These are phyloP conservation scores for Orobanche coerulescens DNA, from an alignment of 257 asterid species.

Conservation along the genomic window DNA sequence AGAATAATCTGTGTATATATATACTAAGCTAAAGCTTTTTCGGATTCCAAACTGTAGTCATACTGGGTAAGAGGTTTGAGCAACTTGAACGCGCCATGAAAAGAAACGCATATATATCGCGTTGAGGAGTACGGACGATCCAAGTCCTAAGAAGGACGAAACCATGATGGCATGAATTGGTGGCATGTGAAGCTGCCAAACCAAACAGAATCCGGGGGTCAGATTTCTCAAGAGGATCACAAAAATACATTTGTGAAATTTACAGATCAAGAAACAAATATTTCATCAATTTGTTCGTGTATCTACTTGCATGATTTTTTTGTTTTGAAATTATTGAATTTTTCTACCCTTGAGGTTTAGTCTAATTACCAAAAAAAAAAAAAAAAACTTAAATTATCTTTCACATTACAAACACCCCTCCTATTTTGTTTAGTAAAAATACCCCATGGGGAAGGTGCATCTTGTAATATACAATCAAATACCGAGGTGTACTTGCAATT, in stretches of 20 bases:
- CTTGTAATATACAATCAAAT: neutral
- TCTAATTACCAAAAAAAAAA: too few species aligned
- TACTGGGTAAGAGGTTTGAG: conserved; percentile 33
- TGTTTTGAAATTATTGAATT: neutral
- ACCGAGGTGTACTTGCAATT: neutral
- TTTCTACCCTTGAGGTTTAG: too few species aligned
- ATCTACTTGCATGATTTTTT: neutral
- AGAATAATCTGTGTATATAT: neutral
- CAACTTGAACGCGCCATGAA: conserved; percentile 35
- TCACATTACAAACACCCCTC: too few species aligned
- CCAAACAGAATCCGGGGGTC: neutral
- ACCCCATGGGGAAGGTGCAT: neutral
- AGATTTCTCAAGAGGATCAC: conserved; percentile 1
- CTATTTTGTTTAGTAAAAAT: too few species aligned
- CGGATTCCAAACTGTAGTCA: conserved; percentile 21
- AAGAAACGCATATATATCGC: conserved; percentile 36
- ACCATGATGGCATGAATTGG: conserved; percentile 56
- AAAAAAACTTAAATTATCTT: too few species aligned
- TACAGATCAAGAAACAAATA: neutral
- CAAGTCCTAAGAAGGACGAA: conserved; percentile 57
- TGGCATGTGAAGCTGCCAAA: conserved; percentile 50
- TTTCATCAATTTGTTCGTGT: neutral
- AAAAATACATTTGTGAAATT: neutral
- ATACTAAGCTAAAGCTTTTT: neutral
- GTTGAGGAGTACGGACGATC: conserved; percentile 42